Evolutionary conservation across 2,329 filamentous ascomycete species (phyloP).

Genomic region (Botrytis medusae): DNA sequence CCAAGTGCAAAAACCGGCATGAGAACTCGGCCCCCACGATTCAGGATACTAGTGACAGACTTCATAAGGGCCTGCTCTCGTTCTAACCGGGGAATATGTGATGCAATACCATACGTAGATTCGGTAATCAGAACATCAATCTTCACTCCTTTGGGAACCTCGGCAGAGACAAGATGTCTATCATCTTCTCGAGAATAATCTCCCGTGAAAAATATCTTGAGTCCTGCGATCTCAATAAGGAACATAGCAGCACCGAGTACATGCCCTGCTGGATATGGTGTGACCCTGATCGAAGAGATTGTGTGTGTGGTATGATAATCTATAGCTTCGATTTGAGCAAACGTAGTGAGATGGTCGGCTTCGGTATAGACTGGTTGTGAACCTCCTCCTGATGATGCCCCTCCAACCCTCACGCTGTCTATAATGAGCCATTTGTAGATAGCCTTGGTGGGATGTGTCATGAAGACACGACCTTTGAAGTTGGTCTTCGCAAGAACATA

Average conservation of each 20-base stretch:
- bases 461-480: slow-evolving; percentile 94
- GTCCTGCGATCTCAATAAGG: slow-evolving; percentile 90
- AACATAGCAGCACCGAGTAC: slow-evolving; percentile 99
- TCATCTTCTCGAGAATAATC: slow-evolving; percentile 97
- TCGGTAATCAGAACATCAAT: slow-evolving; percentile 97
- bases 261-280: slow-evolving; percentile 93
- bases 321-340: slow-evolving; percentile 93
- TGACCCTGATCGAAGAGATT: slow-evolving; percentile 93
- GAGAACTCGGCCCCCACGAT: slow-evolving; percentile 85
- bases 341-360: slow-evolving; percentile 89
- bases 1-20: slow-evolving; percentile 96
- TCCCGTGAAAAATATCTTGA: slow-evolving; percentile 96
- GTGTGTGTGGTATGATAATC: slow-evolving; percentile 98
- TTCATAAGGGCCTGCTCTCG: slow-evolving; percentile 94
- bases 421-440: slow-evolving; percentile 99
- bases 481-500: slow-evolving; percentile 98
- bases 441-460: slow-evolving; percentile 98
- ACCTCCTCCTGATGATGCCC: slow-evolving; percentile 53
- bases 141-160: slow-evolving; percentile 84
- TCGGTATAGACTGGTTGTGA: slow-evolving; percentile 88
- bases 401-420: slow-evolving; percentile 89
- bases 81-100: slow-evolving; percentile 86
- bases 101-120: slow-evolving; percentile 94
- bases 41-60: slow-evolving; percentile 85
- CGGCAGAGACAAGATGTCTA: slow-evolving; percentile 89